Conservation (phyloP, 768 basidiomycete genomes). For the Astraeus odoratus region DNA sequence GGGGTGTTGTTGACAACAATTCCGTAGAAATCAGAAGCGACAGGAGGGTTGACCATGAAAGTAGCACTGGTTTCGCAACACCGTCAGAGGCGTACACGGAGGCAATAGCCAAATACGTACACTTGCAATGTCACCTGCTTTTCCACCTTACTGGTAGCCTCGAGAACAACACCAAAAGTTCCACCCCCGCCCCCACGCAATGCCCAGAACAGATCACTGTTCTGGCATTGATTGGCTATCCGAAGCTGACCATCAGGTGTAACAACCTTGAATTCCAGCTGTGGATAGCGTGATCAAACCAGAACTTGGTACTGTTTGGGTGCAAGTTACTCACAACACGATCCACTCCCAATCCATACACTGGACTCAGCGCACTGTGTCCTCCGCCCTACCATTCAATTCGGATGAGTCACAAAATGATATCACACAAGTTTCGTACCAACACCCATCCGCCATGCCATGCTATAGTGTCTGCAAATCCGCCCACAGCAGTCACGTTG, state of each 20-base stretch:
- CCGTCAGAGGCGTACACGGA: neutral
- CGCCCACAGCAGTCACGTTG: conserved; percentile 31
- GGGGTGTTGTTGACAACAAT: conserved; percentile 25
- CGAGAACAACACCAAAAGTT: conserved; percentile 34
- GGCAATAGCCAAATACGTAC: neutral
- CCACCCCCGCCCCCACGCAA: conserved; percentile 43
- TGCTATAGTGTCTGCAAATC: conserved; percentile 30
- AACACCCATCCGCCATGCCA: conserved; percentile 31
- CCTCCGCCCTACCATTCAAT: conserved; percentile 32
- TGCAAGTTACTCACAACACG: conserved; percentile 29
- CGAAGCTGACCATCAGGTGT: conserved; percentile 44
- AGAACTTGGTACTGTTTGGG: conserved; percentile 3
- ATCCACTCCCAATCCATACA: conserved; percentile 42
- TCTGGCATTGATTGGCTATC: conserved; percentile 36
- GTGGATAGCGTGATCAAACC: neutral
- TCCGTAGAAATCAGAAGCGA: conserved; percentile 20
- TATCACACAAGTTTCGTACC: neutral
- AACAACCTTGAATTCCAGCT: conserved; percentile 44
- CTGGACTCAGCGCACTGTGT: conserved; percentile 36
- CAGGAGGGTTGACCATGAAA: conserved; percentile 21
- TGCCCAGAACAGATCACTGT: conserved; percentile 45
- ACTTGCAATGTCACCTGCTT: neutral
- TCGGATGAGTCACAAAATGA: neutral
- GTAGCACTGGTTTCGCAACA: no score
- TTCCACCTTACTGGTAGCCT: conserved; percentile 2